phyloP scores from a whole-genome alignment of 352 stramenopile genomes.

The Globisporangium viniferum region DNA sequence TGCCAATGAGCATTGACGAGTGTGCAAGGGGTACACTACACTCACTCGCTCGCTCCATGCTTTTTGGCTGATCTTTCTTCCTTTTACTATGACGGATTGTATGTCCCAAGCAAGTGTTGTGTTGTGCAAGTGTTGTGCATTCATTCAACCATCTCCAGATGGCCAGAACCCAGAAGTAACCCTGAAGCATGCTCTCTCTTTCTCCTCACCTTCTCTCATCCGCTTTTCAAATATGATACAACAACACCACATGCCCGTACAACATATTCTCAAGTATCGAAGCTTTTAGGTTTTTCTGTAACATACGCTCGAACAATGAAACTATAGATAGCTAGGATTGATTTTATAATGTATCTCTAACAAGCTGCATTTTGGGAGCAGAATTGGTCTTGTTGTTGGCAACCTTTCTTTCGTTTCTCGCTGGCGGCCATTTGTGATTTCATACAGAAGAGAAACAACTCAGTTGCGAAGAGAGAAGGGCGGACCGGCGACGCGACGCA shows the following conservation, averaged over 20 bases:
- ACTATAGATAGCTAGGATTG: neutral
- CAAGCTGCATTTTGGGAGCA: neutral
- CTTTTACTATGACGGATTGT: neutral
- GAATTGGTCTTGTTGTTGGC: neutral
- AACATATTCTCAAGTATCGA: neutral
- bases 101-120: neutral
- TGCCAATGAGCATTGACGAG: neutral
- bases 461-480: neutral
- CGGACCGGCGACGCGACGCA: neutral
- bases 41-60: too few species aligned
- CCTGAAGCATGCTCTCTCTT: neutral
- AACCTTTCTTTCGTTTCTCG: conserved; percentile 1
- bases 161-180: neutral
- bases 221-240: neutral
- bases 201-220: neutral
- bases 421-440: neutral
- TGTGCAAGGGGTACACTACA: neutral
- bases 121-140: neutral
- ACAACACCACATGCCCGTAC: neutral
- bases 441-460: neutral
- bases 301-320: neutral
- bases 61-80: neutral
- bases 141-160: neutral
- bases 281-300: too few species aligned
- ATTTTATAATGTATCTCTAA: too few species aligned